Evolutionary conservation across 805 yeast species (phyloP), one percentile per base, ranked within the genome.

Genomic region (Phaffomyces antillensis): DNA sequence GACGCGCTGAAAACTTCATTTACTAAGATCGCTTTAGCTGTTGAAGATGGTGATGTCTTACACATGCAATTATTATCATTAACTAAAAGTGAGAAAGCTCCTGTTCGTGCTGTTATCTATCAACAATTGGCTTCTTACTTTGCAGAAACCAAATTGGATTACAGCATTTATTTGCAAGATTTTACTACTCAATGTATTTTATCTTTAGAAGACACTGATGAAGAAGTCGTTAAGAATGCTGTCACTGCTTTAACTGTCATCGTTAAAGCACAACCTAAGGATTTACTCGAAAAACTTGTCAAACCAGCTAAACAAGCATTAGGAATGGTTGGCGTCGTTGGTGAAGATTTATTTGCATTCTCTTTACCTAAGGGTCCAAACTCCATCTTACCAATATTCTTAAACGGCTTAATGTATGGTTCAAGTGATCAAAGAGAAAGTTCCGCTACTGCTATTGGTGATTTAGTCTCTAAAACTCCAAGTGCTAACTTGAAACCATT

Each of bases 341-440:
- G 81, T 1, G 73, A 75, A 56, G 88, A 85, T 30, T 64, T 90
- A 42, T 77, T 82, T 31, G 96, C 88, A 0, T 86, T 90, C 63
- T 59, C 61, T 44, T 60, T 76, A 50, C 81, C 95, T 64, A 81
- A 80, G 62, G 95, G 98, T 41, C 95, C 96, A 48, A 80, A 76
- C 59, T 84, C 95, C 66, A 66, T 93, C 35, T 72, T 93, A 54
- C 99, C 99, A 26, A 77, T 95, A 43, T 93, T 93, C 70, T 69
- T 88, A 53, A 96, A 91, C 62, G 98, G 98, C 49, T 76, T 93
- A 58, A 87, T 91, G 95, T 87, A 89, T 64, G 99, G 99, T 52
- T 76, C 77, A 42, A 73, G 79, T 50, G 88, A 81, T 41, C 91
- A 84, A 59, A 81, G 93, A 65, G 97, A 90, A 62, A 67, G 71